Evolutionary conservation across 2,329 filamentous ascomycete species (phyloP).

Genomic region (Aureobasidium sp.): DNA sequence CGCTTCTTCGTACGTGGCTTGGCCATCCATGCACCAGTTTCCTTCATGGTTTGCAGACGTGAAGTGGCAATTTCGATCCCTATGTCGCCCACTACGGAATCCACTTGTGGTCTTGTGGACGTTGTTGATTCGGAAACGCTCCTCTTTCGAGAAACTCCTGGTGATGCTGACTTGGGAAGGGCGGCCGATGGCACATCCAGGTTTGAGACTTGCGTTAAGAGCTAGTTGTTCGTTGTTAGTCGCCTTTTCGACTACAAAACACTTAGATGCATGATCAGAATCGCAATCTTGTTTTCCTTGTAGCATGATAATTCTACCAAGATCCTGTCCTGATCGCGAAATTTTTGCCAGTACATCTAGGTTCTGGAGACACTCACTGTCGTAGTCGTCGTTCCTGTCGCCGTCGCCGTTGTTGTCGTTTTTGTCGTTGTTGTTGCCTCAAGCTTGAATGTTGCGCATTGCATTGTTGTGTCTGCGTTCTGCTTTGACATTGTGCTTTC

Average conservation of each 20-base stretch:
- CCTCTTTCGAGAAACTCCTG: not conserved
- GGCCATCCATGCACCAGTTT: not conserved
- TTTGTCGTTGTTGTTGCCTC: not conserved
- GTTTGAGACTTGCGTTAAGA: not conserved
- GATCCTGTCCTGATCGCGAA: not conserved
- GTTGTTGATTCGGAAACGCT: not conserved
- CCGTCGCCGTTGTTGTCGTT: too few relatives aligned
- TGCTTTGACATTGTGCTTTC: not conserved
- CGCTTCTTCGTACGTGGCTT: not conserved
- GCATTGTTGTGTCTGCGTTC: not conserved
- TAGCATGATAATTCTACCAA: not conserved
- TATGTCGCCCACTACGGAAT: not conserved
- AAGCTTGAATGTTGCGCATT: not conserved
- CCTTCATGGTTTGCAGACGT: not conserved
- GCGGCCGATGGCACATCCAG: not conserved
- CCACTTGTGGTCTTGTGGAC: not conserved
- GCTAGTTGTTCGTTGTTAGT: not conserved
- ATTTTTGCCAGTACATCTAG: not conserved
- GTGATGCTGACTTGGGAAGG: not conserved
- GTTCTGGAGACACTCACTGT: not conserved
- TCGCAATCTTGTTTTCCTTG: not conserved
- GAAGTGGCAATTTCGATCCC: not conserved
- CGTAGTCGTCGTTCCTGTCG: not conserved
- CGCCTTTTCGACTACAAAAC: not conserved
- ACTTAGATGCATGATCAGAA: not conserved